phyloP scores from a whole-genome alignment of 257 asterid species.

The Solanum ahanhuiri region DNA sequence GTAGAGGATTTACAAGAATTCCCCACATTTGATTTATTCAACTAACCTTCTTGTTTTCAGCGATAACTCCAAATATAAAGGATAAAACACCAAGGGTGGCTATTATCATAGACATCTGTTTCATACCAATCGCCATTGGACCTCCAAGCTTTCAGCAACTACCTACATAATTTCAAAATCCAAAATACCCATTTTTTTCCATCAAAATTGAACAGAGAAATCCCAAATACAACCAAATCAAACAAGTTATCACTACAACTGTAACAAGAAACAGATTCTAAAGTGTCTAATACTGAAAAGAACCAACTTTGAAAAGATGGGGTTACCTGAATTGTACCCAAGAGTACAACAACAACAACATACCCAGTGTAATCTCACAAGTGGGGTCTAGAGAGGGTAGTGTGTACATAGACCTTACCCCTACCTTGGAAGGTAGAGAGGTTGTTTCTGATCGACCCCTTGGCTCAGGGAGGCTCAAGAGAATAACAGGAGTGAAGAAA shows the following conservation, averaged over 20 bases:
- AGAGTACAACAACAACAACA: not conserved
- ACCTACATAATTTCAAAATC: slow-evolving; percentile 9
- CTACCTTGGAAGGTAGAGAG: not conserved
- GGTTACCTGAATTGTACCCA: not conserved
- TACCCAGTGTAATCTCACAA: not conserved
- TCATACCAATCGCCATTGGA: slow-evolving; percentile 42
- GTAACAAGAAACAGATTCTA: not conserved
- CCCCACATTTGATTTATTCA: not conserved
- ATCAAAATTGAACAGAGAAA: not conserved
- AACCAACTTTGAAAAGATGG: not conserved
- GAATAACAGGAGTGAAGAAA: not conserved
- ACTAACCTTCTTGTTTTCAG: slow-evolving; percentile 28
- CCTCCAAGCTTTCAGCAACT: not conserved
- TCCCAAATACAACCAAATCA: not conserved
- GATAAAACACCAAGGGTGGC: slow-evolving; percentile 45
- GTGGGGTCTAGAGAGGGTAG: not conserved
- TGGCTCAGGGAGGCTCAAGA: not conserved
- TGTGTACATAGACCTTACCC: not conserved
- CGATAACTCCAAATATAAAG: slow-evolving; percentile 45
- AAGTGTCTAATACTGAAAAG: not conserved
- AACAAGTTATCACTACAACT: not conserved
- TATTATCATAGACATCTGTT: slow-evolving; percentile 41
- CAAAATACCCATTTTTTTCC: not conserved
- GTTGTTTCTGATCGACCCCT: not conserved
- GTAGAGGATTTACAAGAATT: not conserved